Conservation (phyloP, 1,139 yeast genomes). For the Kurtzmaniella natalensis region DNA sequence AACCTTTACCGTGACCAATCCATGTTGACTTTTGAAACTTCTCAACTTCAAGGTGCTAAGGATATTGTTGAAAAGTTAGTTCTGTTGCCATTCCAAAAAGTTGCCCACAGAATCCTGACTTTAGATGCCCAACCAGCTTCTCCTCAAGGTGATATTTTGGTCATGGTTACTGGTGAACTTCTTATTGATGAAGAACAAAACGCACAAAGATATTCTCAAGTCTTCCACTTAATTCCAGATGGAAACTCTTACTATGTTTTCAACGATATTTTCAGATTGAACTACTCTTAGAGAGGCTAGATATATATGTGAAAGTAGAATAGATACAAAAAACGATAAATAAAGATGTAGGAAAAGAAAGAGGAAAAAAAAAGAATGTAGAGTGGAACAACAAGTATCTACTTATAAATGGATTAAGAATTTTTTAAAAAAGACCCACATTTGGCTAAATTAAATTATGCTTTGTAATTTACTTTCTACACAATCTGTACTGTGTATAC, state of each 20-base stretch:
- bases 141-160: conserved; percentile 88
- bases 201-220: conserved; percentile 95
- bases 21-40: conserved; percentile 94
- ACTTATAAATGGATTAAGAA: too few relatives aligned
- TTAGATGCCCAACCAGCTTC: conserved; percentile 98
- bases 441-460: too few relatives aligned
- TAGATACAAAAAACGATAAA: too few relatives aligned
- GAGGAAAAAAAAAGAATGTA: too few relatives aligned
- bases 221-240: conserved; percentile 94
- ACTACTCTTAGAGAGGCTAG: conserved; percentile 45
- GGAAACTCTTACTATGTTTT: conserved; percentile 87
- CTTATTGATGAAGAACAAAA: conserved; percentile 90
- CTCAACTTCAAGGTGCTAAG: conserved; percentile 92
- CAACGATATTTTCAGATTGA: conserved; percentile 94
- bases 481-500: too few relatives aligned
- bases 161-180: conserved; percentile 96
- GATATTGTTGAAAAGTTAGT: conserved; percentile 87
- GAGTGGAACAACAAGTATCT: too few relatives aligned
- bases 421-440: too few relatives aligned
- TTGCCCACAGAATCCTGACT: conserved; percentile 87
- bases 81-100: conserved; percentile 86
- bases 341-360: too few relatives aligned
- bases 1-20: conserved; percentile 94
- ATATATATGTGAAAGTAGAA: too few relatives aligned
- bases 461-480: too few relatives aligned